Evolutionary conservation across 176 grass and related monocot genomes (phyloP).

Genomic region (Triticum turgidum): DNA sequence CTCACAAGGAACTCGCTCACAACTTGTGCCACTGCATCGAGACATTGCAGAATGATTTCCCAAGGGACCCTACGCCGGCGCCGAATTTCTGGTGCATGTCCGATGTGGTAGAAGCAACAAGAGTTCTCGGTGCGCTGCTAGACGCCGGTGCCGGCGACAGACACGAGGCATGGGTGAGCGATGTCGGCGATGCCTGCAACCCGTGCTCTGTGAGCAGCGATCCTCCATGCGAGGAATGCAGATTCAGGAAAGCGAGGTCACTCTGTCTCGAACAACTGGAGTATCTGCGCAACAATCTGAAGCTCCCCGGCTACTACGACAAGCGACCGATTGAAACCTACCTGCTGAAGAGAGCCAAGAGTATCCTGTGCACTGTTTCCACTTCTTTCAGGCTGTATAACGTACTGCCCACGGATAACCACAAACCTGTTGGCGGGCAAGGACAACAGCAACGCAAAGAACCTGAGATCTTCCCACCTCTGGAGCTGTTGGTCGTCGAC

Average conservation of each 20-base stretch:
- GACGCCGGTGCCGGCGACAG: neutral
- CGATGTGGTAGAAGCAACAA: neutral
- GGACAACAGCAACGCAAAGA: neutral
- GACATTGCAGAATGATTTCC: neutral
- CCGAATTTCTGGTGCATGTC: neutral
- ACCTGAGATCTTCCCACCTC: neutral
- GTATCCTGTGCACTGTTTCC: neutral
- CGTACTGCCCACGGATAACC: neutral
- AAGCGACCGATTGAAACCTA: neutral
- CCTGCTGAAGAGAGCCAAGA: neutral
- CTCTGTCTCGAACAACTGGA: neutral
- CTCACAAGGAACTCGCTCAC: neutral
- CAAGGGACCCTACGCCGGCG: neutral
- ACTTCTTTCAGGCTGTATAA: slow-evolving; percentile 4
- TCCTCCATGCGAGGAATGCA: neutral
- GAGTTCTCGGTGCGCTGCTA: neutral
- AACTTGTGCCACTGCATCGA: neutral
- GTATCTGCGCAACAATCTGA: neutral
- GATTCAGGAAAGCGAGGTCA: neutral
- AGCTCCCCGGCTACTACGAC: neutral
- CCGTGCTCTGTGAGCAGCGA: neutral
- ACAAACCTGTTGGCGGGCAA: neutral
- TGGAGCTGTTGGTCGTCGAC: neutral
- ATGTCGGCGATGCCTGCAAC: neutral
- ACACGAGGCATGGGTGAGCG: neutral